phyloP scores from a whole-genome alignment of 1,284 basidiomycete species.

The Singerocomus rubriflavus region DNA sequence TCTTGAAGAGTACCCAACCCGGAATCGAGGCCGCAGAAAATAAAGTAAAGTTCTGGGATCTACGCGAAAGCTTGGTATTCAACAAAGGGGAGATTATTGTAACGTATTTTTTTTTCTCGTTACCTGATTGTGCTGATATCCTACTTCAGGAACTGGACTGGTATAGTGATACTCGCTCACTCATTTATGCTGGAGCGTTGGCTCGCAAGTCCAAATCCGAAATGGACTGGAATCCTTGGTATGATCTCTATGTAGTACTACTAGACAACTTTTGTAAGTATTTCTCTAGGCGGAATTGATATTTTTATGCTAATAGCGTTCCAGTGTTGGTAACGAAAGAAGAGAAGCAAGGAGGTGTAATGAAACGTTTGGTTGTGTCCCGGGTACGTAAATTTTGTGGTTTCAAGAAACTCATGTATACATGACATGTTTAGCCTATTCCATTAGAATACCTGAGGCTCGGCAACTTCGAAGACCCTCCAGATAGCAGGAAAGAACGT shows the following conservation, averaged over 20 bases:
- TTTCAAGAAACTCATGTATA: constrained; percentile 3
- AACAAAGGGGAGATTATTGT: constrained; percentile 79
- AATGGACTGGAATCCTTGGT: constrained; percentile 61
- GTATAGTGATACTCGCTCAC: constrained; percentile 66
- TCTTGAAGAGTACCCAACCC: constrained; percentile 75
- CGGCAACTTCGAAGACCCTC: constrained; percentile 53
- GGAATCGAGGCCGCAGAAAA: constrained; percentile 81
- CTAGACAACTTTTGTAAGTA: constrained; percentile 71
- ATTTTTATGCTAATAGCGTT: constrained; percentile 5
- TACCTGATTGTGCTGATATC: constrained; percentile 2
- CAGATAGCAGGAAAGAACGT: constrained; percentile 61
- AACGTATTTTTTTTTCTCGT: constrained; percentile 21
- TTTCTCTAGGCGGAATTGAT: not conserved
- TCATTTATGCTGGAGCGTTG: constrained; percentile 62
- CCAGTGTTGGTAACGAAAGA: constrained; percentile 64
- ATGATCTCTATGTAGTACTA: constrained; percentile 63
- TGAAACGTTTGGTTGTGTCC: constrained; percentile 56
- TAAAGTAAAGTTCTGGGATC: constrained; percentile 79
- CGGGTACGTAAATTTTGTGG: constrained; percentile 44
- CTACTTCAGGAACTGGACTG: constrained; percentile 69
- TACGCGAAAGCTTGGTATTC: constrained; percentile 71
- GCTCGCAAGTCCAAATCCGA: constrained; percentile 55
- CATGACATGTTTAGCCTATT: constrained; percentile 52
- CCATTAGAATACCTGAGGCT: constrained; percentile 73
- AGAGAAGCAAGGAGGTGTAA: constrained; percentile 47